A percentile compares a stretch with the other conserved stretches of the same genome.
Evolutionary conservation across 2,329 filamentous ascomycete genomes (phyloP).

Genomic region (Colletotrichum truncatum): DNA sequence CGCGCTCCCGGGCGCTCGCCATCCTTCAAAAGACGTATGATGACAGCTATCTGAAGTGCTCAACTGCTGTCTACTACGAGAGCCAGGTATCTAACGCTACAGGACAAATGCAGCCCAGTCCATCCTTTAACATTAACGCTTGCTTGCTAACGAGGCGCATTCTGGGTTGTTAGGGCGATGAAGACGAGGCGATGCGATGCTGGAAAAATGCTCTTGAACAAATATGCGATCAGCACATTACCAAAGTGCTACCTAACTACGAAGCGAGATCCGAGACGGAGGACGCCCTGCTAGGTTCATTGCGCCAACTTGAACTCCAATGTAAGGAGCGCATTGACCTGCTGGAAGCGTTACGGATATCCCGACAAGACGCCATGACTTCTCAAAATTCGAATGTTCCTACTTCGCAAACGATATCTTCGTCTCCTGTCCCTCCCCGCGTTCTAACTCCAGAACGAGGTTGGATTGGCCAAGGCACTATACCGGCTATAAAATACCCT

Average conservation of each 20-base stretch:
- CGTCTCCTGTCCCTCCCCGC: not conserved
- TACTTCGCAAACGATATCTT: not conserved
- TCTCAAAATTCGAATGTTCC: conserved; percentile 23
- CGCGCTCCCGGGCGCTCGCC: conserved; percentile 66
- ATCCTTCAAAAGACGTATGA: conserved; percentile 97
- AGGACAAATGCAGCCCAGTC: not conserved
- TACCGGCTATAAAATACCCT: conserved; percentile 81
- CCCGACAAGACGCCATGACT: conserved; percentile 54
- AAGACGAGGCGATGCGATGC: conserved; percentile 87
- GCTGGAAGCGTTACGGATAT: conserved; percentile 80
- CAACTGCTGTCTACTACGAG: conserved; percentile 96
- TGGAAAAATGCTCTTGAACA: conserved; percentile 91
- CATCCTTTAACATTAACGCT: conserved; percentile 3
- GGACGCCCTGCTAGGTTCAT: conserved; percentile 80
- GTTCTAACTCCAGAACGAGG: conserved; percentile 47
- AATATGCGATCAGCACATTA: conserved; percentile 87
- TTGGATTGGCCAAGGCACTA: conserved; percentile 83
- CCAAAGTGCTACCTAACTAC: conserved; percentile 75
- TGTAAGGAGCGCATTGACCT: conserved; percentile 94
- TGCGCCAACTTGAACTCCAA: conserved; percentile 85
- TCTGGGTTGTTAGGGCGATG: conserved; percentile 75
- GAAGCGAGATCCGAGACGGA: conserved; percentile 83
- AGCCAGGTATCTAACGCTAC: conserved; percentile 72
- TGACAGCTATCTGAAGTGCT: conserved; percentile 93
- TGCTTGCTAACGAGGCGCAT: conserved; percentile 15